Conservation (phyloP, 306 rosid species). For the Citrullus colocynthis region DNA sequence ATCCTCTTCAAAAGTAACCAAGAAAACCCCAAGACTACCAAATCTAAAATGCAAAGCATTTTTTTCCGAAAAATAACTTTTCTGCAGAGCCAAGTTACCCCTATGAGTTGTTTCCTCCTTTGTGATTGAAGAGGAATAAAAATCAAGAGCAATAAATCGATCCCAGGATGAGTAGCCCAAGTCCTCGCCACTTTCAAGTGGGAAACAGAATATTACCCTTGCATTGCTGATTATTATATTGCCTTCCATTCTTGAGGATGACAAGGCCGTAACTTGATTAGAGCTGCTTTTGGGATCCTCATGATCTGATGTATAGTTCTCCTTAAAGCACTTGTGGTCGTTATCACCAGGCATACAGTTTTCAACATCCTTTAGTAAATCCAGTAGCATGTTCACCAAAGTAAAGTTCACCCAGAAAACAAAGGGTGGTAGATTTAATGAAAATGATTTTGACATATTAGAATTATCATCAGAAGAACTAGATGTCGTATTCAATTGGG, state of each 20-base stretch:
- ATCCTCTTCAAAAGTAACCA: constrained; percentile 31
- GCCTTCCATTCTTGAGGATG: constrained; percentile 39
- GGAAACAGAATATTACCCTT: constrained; percentile 74
- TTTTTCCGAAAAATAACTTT: constrained; percentile 31
- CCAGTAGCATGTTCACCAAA: constrained; percentile 27
- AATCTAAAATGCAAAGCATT: constrained; percentile 49
- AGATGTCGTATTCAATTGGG: constrained; percentile 37
- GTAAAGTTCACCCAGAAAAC: constrained; percentile 65
- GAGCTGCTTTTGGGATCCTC: constrained; percentile 27
- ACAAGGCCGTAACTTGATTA: constrained; percentile 28
- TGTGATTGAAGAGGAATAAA: constrained; percentile 30
- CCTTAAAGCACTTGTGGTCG: constrained; percentile 18
- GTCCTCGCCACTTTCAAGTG: constrained; percentile 34
- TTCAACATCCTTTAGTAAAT: constrained; percentile 36
- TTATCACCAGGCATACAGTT: constrained; percentile 27
- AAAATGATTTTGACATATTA: constrained; percentile 40
- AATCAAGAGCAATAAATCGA: constrained; percentile 66
- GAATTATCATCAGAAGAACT: constrained; percentile 33
- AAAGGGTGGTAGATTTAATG: constrained; percentile 54
- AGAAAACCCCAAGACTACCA: constrained; percentile 43
- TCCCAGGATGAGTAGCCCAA: constrained; percentile 44
- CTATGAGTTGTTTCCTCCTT: constrained; percentile 21
- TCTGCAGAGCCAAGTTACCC: constrained; percentile 26
- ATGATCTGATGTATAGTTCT: constrained; percentile 21
- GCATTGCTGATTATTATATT: constrained; percentile 56